A percentile compares a stretch with the other conserved stretches of the same genome.
Evolutionary conservation across 805 yeast species (phyloP).

Genomic region (Aciculoconidium aculeatum): DNA sequence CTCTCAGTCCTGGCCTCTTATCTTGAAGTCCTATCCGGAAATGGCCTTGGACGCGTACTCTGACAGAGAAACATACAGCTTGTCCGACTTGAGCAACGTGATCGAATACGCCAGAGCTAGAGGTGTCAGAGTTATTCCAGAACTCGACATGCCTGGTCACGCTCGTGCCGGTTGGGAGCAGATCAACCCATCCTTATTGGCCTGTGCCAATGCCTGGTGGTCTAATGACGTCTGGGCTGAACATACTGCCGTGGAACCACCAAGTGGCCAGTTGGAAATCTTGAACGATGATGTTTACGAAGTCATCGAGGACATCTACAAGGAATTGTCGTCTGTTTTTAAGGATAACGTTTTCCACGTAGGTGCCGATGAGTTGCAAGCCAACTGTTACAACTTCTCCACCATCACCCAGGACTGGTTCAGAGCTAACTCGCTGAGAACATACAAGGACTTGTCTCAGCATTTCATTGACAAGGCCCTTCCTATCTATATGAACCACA

Average conservation of each 20-base stretch:
- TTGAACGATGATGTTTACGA: constrained; percentile 25
- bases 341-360: constrained; percentile 36
- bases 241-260: constrained; percentile 31
- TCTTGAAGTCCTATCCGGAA: constrained; percentile 25
- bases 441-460: constrained; percentile 25
- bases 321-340: constrained; percentile 27
- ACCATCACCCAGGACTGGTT: constrained; percentile 21
- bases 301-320: constrained; percentile 25
- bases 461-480: constrained; percentile 29
- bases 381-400: constrained; percentile 29
- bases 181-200: constrained; percentile 23
- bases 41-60: constrained; percentile 37
- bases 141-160: constrained; percentile 39
- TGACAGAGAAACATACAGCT: constrained; percentile 21
- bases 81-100: constrained; percentile 19
- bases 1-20: constrained; percentile 37
- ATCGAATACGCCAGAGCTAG: constrained; percentile 26
- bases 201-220: constrained; percentile 27
- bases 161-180: constrained; percentile 34
- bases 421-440: constrained; percentile 16
- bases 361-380: constrained; percentile 34
- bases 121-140: constrained; percentile 39
- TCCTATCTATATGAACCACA: constrained; percentile 24
- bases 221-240: constrained; percentile 15
- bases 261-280: constrained; percentile 37